phyloP scores from a whole-genome alignment of 2,329 filamentous ascomycete species.

The Eutypa lata region DNA sequence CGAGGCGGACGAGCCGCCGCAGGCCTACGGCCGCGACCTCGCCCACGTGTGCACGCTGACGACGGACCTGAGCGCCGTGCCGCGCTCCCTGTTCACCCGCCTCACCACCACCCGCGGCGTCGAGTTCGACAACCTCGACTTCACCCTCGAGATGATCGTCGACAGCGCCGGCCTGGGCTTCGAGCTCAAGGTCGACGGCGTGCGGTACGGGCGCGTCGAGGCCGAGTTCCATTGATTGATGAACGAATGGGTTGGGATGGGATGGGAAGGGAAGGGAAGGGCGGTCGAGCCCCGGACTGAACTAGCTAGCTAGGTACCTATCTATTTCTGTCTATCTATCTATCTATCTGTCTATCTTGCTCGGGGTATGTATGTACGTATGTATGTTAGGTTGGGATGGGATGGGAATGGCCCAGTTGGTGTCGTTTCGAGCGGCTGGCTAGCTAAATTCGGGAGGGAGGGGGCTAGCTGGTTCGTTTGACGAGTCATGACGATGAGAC shows the following conservation, averaged over 20 bases:
- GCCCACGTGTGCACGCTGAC: conserved; percentile 75
- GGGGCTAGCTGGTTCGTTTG: too few relatives aligned
- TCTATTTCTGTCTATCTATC: too few relatives aligned
- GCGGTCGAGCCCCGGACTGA: neutral
- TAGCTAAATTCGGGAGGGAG: too few relatives aligned
- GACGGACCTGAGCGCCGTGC: conserved; percentile 76
- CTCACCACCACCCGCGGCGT: conserved; percentile 76
- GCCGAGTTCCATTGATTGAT: conserved; percentile 68
- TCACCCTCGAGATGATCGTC: conserved; percentile 79
- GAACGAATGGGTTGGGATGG: neutral
- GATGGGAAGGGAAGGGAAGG: neutral
- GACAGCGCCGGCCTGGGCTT: conserved; percentile 74
- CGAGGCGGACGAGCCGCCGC: conserved; percentile 64
- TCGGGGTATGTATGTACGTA: too few relatives aligned
- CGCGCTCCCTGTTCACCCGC: conserved; percentile 68
- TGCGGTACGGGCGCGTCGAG: conserved; percentile 72
- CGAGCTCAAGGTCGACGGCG: conserved; percentile 75
- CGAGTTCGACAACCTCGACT: conserved; percentile 79
- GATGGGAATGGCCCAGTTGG: too few relatives aligned
- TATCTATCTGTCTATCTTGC: too few relatives aligned
- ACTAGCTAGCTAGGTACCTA: too few relatives aligned
- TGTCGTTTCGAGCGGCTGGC: too few relatives aligned
- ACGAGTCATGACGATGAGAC: too few relatives aligned
- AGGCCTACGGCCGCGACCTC: conserved; percentile 57
- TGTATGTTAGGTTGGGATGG: too few relatives aligned